phyloP scores from a whole-genome alignment of 2,329 filamentous ascomycete species.

The Fusarium subtropicale region DNA sequence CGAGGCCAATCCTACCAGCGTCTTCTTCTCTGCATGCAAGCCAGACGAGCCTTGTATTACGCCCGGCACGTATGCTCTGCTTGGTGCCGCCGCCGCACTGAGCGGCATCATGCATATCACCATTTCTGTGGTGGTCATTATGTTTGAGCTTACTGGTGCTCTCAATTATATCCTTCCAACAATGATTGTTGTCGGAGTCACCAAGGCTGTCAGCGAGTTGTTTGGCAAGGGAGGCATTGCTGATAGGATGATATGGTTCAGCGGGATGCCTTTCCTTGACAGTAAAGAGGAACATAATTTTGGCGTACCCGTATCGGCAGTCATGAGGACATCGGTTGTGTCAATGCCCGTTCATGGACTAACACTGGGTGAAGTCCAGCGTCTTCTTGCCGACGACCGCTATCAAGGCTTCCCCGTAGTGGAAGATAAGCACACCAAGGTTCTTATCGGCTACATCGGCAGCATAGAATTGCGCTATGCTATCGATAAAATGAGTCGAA shows the following conservation, averaged over 20 bases:
- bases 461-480: constrained; percentile 92
- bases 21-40: constrained; percentile 88
- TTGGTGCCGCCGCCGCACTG: constrained; percentile 90
- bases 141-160: constrained; percentile 99
- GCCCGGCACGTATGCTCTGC: constrained; percentile 94
- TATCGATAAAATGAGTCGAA: constrained; percentile 80
- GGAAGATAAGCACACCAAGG: constrained; percentile 75
- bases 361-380: constrained; percentile 80
- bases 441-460: constrained; percentile 90
- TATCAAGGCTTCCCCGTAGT: constrained; percentile 96
- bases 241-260: constrained; percentile 99
- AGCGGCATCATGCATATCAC: constrained; percentile 99
- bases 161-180: constrained; percentile 96
- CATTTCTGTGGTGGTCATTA: constrained; percentile 96
- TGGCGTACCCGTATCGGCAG: constrained; percentile 89
- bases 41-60: constrained; percentile 97
- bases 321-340: constrained; percentile 84
- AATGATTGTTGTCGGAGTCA: constrained; percentile 98
- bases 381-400: constrained; percentile 78
- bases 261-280: constrained; percentile 95
- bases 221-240: constrained; percentile 98
- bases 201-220: constrained; percentile 89
- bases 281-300: constrained; percentile 98
- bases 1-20: constrained; percentile 82
- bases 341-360: constrained; percentile 80